phyloP scores from a whole-genome alignment of 2,329 filamentous ascomycete genomes.

The Claviceps arundinis region DNA sequence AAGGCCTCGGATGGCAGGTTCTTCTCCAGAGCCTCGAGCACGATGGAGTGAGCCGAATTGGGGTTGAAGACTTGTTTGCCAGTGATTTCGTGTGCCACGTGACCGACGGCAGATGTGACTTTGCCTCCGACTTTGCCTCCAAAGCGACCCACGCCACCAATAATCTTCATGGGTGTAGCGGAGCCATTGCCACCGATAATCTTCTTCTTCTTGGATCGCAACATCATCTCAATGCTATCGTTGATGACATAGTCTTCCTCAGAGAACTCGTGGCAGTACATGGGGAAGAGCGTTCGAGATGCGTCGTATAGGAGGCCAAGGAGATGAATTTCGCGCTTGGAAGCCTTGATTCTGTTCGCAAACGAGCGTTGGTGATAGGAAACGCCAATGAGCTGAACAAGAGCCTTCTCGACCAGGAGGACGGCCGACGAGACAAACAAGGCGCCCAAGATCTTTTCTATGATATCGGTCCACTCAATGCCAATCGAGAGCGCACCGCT shows the following conservation, averaged over 20 bases:
- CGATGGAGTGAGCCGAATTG: conserved; percentile 77
- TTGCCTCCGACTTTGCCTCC: conserved; percentile 95
- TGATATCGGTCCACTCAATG: conserved; percentile 39
- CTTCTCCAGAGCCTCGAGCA: conserved; percentile 80
- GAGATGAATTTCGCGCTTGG: conserved; percentile 73
- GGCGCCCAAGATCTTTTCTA: conserved; percentile 54
- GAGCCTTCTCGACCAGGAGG: conserved; percentile 61
- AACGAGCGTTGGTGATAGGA: conserved; percentile 79
- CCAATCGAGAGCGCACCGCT: conserved; percentile 15
- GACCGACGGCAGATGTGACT: conserved; percentile 83
- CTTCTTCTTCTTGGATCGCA: conserved; percentile 40
- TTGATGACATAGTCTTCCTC: conserved; percentile 90
- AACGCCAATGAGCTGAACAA: conserved; percentile 74
- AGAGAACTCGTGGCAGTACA: conserved; percentile 79
- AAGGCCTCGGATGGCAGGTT: conserved; percentile 76
- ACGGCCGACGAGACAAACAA: conserved; percentile 55
- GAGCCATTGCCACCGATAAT: conserved; percentile 36
- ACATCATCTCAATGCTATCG: conserved; percentile 61
- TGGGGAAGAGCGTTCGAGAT: conserved; percentile 75
- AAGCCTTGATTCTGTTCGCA: conserved; percentile 70
- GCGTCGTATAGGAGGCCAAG: conserved; percentile 82
- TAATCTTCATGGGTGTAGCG: conserved; percentile 64
- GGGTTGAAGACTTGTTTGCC: conserved; percentile 93
- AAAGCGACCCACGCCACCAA: conserved; percentile 64
- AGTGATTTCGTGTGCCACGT: conserved; percentile 86